phyloP scores from a whole-genome alignment of 2,329 filamentous ascomycete species.

The Arachnopeziza araneosa region DNA sequence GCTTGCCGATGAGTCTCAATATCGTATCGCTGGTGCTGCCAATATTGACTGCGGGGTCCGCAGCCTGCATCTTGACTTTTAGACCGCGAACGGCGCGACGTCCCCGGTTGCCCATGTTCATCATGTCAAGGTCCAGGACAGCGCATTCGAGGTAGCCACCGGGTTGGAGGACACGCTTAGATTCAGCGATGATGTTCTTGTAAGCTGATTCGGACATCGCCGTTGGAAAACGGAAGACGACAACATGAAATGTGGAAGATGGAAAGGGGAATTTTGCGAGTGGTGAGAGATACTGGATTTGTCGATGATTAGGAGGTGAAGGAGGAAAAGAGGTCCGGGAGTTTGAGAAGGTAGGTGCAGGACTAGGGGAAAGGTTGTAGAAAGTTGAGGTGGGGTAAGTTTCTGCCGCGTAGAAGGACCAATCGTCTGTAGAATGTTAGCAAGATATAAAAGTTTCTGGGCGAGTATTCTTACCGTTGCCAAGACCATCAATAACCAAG shows the following conservation, averaged over 20 bases:
- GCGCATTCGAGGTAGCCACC: constrained; percentile 75
- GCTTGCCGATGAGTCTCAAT: constrained; percentile 59
- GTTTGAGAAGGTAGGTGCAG: constrained; percentile 41
- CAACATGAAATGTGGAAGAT: constrained; percentile 66
- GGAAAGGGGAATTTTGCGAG: constrained; percentile 68
- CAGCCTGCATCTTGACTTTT: constrained; percentile 63
- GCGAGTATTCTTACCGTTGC: constrained; percentile 46
- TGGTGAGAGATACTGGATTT: constrained; percentile 53
- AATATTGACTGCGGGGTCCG: constrained; percentile 55
- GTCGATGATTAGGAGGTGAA: constrained; percentile 66
- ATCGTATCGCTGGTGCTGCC: constrained; percentile 55
- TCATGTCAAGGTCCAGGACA: constrained; percentile 72
- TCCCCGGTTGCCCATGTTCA: constrained; percentile 72
- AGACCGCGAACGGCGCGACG: constrained; percentile 63
- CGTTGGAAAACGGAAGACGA: constrained; percentile 72
- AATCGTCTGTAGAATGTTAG: constrained; percentile 51
- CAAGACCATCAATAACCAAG: constrained; percentile 74
- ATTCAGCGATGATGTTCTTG: constrained; percentile 66
- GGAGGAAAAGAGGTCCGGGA: constrained; percentile 43
- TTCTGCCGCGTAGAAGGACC: constrained; percentile 80
- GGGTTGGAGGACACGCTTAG: constrained; percentile 70
- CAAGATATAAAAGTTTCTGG: background rate
- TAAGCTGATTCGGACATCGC: constrained; percentile 64
- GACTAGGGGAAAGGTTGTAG: constrained; percentile 63
- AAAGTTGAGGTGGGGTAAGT: constrained; percentile 71